Evolutionary conservation across 352 stramenopile genomes (phyloP).

Genomic region (Phytopythium delawarense): DNA sequence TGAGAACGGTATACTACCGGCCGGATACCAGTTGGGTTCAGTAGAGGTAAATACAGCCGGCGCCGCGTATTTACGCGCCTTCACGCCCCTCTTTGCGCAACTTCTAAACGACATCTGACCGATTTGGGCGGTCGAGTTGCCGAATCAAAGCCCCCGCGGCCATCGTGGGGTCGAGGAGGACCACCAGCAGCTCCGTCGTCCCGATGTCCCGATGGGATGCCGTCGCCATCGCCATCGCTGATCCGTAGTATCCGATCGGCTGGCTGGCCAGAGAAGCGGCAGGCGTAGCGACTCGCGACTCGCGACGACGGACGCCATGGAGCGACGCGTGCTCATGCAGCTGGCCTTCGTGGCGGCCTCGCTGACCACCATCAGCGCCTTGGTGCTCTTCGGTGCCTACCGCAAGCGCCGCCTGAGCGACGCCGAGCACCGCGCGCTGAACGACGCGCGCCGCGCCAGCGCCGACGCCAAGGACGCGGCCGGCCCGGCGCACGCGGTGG

Average conservation of each 20-base stretch:
- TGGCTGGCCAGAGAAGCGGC: not conserved
- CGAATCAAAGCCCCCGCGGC: not conserved
- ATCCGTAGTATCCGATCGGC: not conserved
- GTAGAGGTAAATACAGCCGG: too few relatives aligned
- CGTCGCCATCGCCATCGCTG: not conserved
- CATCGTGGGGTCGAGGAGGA: constrained; percentile 1
- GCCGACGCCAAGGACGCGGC: constrained; percentile 18
- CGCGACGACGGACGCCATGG: constrained; percentile 11
- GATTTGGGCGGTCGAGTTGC: not conserved
- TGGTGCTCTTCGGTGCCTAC: constrained; percentile 52
- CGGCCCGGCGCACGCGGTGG: constrained; percentile 14
- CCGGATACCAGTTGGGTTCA: not conserved
- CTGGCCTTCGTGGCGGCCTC: constrained; percentile 66
- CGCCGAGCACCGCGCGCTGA: not conserved
- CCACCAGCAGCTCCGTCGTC: constrained; percentile 1
- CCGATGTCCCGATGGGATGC: not conserved
- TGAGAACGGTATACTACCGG: not conserved
- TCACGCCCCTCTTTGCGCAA: not conserved
- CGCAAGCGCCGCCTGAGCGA: constrained; percentile 38
- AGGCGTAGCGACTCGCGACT: not conserved
- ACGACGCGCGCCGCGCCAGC: constrained; percentile 12
- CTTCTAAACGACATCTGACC: not conserved
- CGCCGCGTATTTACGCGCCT: not conserved
- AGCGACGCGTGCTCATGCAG: constrained; percentile 56
- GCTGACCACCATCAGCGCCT: constrained; percentile 57